Base-by-base conservation (phyloP, 179 eudicot genomes). In the Drosera spatulata region DNA sequence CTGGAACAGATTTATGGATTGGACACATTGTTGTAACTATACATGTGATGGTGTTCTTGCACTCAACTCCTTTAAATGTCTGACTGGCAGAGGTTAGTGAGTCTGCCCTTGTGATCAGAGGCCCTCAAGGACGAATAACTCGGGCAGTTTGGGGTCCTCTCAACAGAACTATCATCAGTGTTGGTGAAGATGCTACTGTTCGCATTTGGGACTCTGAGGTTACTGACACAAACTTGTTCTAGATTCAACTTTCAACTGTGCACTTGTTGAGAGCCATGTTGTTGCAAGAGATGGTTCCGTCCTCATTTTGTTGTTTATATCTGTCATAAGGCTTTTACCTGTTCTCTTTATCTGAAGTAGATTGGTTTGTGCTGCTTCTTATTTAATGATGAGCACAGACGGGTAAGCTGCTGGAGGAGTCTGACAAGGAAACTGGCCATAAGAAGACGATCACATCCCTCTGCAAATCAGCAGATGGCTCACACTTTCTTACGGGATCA, bases 81-180 rank as follows among this genome's bases (percentile, higher is more conserved):
- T 10, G 48, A 61, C 63, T 62, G 68, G 60, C 81, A 86, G 95
- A 86, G 73, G 66, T 67, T 46, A 74, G 76, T 63, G 90, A 85
- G 49, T 80, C 95, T 62, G 72, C 73, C 68, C 82, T 82, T 53
- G 75, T 77, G 6, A 65, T 90, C 47, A 83, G 70, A 74, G 97
- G 95, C 37, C 90, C 95, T 10, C 73, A 60, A 50, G 97, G 96
- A 68, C 78, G 97, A 71, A 85, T 91, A 37, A 88, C 85, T 65
- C 82, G 96, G 79, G 98, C 98, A 69, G 89, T 88, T 15, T 91
- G 95, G 95, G 95, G 98, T 10, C 96, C 95, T 46, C 59, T 91
- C 46, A 91, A 91, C 76, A 80, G 66, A 64, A 83, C 87, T 52
- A 88, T 91, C 4, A 74, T 91, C 63, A 91, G 96, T 68, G 94